Percentiles rank a stretch among this genome's conserved stretches.
These are phyloP conservation scores for Apium graveolens DNA, from an alignment of 129 eudicot species.

Conservation along the genomic window DNA sequence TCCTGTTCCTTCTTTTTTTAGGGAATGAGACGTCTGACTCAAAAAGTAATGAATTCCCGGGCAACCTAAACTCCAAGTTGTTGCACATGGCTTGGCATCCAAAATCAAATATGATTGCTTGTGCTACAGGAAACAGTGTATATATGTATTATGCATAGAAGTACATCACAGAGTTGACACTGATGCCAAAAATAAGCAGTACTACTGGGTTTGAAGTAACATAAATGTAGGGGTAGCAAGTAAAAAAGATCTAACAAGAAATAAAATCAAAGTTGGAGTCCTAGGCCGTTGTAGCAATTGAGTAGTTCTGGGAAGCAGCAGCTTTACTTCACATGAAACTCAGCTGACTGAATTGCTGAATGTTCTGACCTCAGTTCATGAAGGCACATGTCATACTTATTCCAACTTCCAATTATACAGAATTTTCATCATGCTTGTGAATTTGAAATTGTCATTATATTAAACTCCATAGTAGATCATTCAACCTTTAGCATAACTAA, in stretches of 20 bases:
- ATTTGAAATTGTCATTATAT: not conserved
- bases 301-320: not conserved
- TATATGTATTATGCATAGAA: constrained; percentile 47
- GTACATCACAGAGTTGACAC: not conserved
- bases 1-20: constrained; percentile 14
- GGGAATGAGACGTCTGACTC: constrained; percentile 31
- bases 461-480: no score
- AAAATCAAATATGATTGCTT: constrained; percentile 52
- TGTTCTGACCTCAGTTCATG: not conserved
- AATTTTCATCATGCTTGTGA: no score
- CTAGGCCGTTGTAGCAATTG: not conserved
- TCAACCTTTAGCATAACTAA: not conserved
- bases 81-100: constrained; percentile 83
- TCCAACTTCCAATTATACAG: not conserved
- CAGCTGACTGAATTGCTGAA: not conserved
- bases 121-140: constrained; percentile 58
- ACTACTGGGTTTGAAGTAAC: not conserved
- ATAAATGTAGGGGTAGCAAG: not conserved
- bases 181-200: not conserved
- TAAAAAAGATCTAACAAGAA: not conserved
- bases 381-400: not conserved
- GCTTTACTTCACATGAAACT: not conserved
- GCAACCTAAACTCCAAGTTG: constrained; percentile 54
- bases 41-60: constrained; percentile 28
- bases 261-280: not conserved